Evolutionary conservation across 768 basidiomycete genomes (phyloP).

Genomic region (Naganishia vaughanmartiniae): DNA sequence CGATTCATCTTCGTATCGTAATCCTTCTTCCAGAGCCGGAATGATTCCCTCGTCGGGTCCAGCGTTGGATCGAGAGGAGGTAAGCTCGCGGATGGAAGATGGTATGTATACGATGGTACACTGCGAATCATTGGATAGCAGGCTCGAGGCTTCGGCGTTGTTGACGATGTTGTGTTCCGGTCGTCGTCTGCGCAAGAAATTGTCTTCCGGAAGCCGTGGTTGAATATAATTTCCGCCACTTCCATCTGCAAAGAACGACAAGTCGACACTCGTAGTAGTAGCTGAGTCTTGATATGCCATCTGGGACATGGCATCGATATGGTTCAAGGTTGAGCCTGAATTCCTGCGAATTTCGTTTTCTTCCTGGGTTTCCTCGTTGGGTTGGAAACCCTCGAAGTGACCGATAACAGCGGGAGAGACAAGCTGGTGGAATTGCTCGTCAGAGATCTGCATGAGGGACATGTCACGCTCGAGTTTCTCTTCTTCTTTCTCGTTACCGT

Average conservation of each 20-base stretch:
- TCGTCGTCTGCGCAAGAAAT: not conserved
- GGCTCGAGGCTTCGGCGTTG: not conserved
- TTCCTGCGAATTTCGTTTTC: slow-evolving; percentile 6
- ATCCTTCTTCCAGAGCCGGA: not conserved
- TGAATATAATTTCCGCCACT: not conserved
- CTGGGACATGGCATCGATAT: too few species aligned
- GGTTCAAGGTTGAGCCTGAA: not conserved
- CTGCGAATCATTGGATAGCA: not conserved
- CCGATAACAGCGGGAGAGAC: not conserved
- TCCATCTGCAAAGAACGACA: not conserved
- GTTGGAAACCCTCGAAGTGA: not conserved
- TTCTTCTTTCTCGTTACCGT: not conserved
- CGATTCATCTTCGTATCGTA: too few species aligned
- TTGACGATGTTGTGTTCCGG: not conserved
- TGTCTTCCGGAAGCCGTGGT: not conserved
- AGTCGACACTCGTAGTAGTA: not conserved
- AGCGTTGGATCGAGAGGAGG: not conserved
- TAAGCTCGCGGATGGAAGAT: not conserved
- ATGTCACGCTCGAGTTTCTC: not conserved
- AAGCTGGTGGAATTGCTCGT: not conserved
- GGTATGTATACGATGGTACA: not conserved
- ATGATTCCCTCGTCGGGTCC: not conserved
- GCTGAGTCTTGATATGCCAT: not conserved
- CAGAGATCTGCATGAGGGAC: not conserved
- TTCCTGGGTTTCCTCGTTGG: not conserved